Conservation (phyloP, 1,139 yeast genomes). For the Scheffersomyces insectosa region DNA sequence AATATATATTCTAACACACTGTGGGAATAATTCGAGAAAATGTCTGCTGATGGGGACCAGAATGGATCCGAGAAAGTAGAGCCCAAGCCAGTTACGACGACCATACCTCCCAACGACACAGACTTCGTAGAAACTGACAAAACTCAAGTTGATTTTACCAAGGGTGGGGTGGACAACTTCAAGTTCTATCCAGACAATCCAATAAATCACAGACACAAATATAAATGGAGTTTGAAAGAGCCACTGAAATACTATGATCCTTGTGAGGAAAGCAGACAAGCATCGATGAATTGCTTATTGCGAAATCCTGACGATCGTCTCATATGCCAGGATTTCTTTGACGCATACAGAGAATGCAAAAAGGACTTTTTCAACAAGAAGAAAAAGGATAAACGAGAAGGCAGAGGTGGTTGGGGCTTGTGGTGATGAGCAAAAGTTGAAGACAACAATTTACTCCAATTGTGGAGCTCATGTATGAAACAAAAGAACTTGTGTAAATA, state of each 20-base stretch:
- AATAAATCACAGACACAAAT: slow-evolving; percentile 58
- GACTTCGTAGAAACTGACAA: slow-evolving; percentile 43
- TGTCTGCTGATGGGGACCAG: not conserved
- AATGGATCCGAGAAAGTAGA: not conserved
- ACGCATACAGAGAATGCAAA: slow-evolving; percentile 89
- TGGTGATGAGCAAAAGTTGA: slow-evolving; percentile 21
- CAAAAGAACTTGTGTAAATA: too few relatives aligned
- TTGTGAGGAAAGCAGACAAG: slow-evolving; percentile 84
- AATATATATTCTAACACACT: too few relatives aligned
- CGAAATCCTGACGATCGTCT: slow-evolving; percentile 74
- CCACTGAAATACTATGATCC: slow-evolving; percentile 91
- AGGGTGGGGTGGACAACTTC: slow-evolving; percentile 52
- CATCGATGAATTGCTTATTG: slow-evolving; percentile 78
- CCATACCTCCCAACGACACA: slow-evolving; percentile 5
- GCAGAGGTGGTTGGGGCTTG: slow-evolving; percentile 50
- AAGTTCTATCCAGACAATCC: slow-evolving; percentile 87
- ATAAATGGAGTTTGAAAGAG: slow-evolving; percentile 63
- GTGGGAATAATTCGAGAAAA: too few relatives aligned
- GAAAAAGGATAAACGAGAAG: slow-evolving; percentile 37
- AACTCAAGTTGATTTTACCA: slow-evolving; percentile 56
- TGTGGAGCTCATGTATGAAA: not conserved
- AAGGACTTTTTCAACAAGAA: slow-evolving; percentile 66
- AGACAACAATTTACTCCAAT: not conserved
- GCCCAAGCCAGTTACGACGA: not conserved
- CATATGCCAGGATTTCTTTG: slow-evolving; percentile 82